Conservation (phyloP, 2,329 filamentous ascomycete genomes). For the Periconia sp. region DNA sequence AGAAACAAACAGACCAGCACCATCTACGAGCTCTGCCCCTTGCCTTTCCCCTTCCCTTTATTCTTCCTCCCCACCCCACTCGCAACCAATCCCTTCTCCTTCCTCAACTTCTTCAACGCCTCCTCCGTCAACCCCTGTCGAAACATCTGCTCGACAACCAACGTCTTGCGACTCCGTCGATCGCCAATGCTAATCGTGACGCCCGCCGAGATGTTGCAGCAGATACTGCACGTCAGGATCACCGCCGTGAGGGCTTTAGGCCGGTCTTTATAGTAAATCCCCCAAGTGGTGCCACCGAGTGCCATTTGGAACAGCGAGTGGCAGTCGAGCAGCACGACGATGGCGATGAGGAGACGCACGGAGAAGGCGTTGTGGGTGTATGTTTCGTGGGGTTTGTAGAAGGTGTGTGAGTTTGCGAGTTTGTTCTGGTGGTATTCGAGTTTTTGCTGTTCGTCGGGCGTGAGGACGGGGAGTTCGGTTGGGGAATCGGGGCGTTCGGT, state of each 20-base stretch:
- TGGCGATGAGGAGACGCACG: constrained; percentile 69
- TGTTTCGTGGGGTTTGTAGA: constrained; percentile 87
- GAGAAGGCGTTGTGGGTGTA: constrained; percentile 82
- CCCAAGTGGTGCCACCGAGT: constrained; percentile 77
- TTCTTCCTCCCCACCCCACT: constrained; percentile 29
- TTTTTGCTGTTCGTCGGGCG: constrained; percentile 63
- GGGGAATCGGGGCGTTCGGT: constrained; percentile 25
- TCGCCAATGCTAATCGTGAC: constrained; percentile 77
- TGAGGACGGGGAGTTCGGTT: constrained; percentile 62
- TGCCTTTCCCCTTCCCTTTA: constrained; percentile 15
- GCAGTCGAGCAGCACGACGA: constrained; percentile 74
- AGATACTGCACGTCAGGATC: constrained; percentile 76
- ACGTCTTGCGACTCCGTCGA: constrained; percentile 77
- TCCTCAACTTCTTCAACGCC: constrained; percentile 59
- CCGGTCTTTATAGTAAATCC: constrained; percentile 70
- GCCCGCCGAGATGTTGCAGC: constrained; percentile 75
- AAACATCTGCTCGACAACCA: constrained; percentile 74
- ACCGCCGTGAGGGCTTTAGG: constrained; percentile 77
- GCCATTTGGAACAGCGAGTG: constrained; percentile 81
- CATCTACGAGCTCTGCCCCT: background rate
- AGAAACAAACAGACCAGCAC: no score
- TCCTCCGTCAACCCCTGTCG: constrained; percentile 73
- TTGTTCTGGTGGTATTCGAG: constrained; percentile 78
- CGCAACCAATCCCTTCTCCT: constrained; percentile 42
- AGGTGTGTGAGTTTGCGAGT: constrained; percentile 79